These are phyloP conservation scores for Sugiyamaella qingdaonensis DNA, from an alignment of 805 yeast genomes.

Conservation along the genomic window DNA sequence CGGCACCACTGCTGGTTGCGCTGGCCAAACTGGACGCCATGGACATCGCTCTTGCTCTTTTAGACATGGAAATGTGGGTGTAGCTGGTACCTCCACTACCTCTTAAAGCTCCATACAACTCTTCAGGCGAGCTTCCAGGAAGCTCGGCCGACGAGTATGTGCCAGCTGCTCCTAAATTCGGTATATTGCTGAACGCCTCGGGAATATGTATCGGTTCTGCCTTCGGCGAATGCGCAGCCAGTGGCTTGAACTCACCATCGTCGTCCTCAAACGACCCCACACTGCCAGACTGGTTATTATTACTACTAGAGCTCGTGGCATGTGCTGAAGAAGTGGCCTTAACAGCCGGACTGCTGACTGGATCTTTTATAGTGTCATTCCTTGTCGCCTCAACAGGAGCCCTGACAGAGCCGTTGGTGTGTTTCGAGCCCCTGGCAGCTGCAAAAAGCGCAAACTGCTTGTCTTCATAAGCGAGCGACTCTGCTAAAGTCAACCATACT, in stretches of 20 bases:
- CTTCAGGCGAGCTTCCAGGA: slow-evolving; percentile 15
- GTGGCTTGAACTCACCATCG: not conserved
- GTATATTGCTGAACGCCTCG: not conserved
- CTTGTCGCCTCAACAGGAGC: not conserved
- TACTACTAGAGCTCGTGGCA: not conserved
- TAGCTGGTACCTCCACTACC: slow-evolving; percentile 11
- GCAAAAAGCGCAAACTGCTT: slow-evolving; percentile 8
- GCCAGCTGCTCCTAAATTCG: not conserved
- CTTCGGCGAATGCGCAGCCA: not conserved
- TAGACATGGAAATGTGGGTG: slow-evolving; percentile 13
- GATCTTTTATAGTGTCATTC: not conserved
- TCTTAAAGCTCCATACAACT: slow-evolving; percentile 12
- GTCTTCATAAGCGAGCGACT: slow-evolving; percentile 40
- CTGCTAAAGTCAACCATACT: slow-evolving; percentile 57
- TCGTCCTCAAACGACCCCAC: not conserved
- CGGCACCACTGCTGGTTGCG: slow-evolving; percentile 3
- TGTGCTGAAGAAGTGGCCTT: not conserved
- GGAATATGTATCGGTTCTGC: slow-evolving; percentile 10
- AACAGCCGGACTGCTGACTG: not conserved
- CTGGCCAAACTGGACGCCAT: slow-evolving; percentile 1
- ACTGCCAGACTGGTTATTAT: not conserved
- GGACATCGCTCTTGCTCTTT: not conserved
- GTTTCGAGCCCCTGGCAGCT: not conserved
- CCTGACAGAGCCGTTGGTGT: not conserved
- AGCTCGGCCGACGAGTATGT: not conserved